phyloP scores from a whole-genome alignment of 2,329 filamentous ascomycete genomes.

The Aspergillus ruber region DNA sequence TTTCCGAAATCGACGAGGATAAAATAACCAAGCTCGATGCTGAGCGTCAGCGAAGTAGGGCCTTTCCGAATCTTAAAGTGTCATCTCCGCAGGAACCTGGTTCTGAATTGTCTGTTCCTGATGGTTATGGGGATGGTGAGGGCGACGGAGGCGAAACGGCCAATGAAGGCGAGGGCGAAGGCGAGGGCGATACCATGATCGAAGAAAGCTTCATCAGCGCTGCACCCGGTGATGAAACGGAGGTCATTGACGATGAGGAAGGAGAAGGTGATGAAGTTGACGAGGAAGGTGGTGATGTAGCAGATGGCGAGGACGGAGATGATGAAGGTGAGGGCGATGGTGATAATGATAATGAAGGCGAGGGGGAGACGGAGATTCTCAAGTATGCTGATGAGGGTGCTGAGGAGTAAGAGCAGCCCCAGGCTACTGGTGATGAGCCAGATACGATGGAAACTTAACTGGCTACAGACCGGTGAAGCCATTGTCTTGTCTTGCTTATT shows the following conservation, averaged over 20 bases:
- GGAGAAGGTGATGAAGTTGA: slow-evolving; percentile 13
- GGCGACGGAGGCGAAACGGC: slow-evolving; percentile 7
- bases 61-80: slow-evolving; percentile 17
- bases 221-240: slow-evolving; percentile 15
- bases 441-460: background rate
- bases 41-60: slow-evolving; percentile 12
- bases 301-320: slow-evolving; percentile 9
- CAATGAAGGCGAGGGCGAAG: slow-evolving; percentile 8
- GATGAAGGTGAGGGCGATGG: background rate
- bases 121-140: slow-evolving; percentile 9
- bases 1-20: slow-evolving; percentile 54
- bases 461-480: background rate
- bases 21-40: slow-evolving; percentile 21
- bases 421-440: background rate
- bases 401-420: background rate
- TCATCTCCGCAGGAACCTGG: slow-evolving; percentile 11
- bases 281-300: slow-evolving; percentile 11
- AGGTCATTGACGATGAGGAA: slow-evolving; percentile 3
- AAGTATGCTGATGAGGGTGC: background rate
- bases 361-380: background rate
- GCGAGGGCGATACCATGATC: slow-evolving; percentile 4
- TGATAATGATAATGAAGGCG: background rate
- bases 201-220: slow-evolving; percentile 13
- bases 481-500: background rate
- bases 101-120: slow-evolving; percentile 19